Conservation (phyloP, 306 rosid genomes). For the Amphicarpaea edgeworthii region DNA sequence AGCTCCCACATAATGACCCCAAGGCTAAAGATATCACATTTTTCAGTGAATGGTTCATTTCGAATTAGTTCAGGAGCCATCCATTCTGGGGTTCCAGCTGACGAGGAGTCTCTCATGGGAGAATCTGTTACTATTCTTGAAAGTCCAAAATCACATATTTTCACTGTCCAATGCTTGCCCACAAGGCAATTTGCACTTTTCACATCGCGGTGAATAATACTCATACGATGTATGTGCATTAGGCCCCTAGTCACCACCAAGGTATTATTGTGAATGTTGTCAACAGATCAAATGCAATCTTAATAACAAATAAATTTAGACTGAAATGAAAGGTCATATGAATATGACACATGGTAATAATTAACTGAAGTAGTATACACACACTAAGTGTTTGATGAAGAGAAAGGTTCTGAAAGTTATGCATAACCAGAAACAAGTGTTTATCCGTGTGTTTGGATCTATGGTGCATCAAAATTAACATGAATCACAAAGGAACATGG, state of each 20-base stretch:
- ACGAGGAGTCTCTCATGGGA: slow-evolving; percentile 71
- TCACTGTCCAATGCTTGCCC: slow-evolving; percentile 91
- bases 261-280: slow-evolving; percentile 40
- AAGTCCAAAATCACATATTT: slow-evolving; percentile 97
- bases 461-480: too few relatives aligned
- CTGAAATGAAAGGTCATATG: slow-evolving; percentile 5
- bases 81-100: slow-evolving; percentile 99
- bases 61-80: slow-evolving; percentile 99
- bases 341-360: not conserved
- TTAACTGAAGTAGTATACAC: not conserved
- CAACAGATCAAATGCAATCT: slow-evolving; percentile 29
- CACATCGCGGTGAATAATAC: slow-evolving; percentile 91
- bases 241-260: slow-evolving; percentile 72
- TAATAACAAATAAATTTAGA: not conserved
- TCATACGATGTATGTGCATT: slow-evolving; percentile 99
- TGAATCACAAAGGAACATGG: too few relatives aligned
- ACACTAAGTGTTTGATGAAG: not conserved
- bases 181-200: slow-evolving; percentile 98
- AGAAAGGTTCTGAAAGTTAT: slow-evolving; percentile 19
- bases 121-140: slow-evolving; percentile 75
- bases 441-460: not conserved
- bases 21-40: slow-evolving; percentile 93
- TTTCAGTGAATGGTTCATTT: slow-evolving; percentile 90
- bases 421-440: slow-evolving; percentile 29
- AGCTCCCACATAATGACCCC: slow-evolving; percentile 99